These are phyloP conservation scores for Gastrolobium bilobum DNA, from an alignment of 306 rosid genomes.

Conservation along the genomic window DNA sequence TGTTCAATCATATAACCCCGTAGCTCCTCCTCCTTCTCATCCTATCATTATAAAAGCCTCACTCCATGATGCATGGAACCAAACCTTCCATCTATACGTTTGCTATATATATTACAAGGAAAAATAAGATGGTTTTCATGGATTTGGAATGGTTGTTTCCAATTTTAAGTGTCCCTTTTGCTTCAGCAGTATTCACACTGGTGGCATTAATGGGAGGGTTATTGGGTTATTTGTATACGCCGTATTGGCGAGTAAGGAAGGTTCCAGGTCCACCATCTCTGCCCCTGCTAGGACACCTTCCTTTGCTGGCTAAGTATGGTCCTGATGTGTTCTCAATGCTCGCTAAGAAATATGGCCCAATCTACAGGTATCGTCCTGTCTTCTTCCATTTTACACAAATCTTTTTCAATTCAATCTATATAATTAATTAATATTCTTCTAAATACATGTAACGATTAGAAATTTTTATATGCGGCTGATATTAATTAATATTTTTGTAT, in stretches of 20 bases:
- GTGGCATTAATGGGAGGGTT: conserved; percentile 59
- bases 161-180: conserved; percentile 26
- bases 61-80: too few species aligned
- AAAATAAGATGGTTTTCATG: conserved; percentile 28
- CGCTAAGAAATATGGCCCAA: conserved; percentile 89
- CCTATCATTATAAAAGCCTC: too few species aligned
- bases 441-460: too few species aligned
- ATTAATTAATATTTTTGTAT: too few species aligned
- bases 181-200: conserved; percentile 55
- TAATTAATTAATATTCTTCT: background rate
- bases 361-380: conserved; percentile 89
- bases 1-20: too few species aligned
- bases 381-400: background rate
- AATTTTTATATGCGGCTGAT: too few species aligned
- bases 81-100: too few species aligned
- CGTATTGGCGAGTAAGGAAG: conserved; percentile 84
- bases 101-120: too few species aligned
- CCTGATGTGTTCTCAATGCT: conserved; percentile 91
- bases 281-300: conserved; percentile 91
- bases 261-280: conserved; percentile 90
- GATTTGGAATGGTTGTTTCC: conserved; percentile 50
- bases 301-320: conserved; percentile 85
- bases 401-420: too few species aligned
- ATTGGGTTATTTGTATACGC: conserved; percentile 67
- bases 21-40: too few species aligned